phyloP scores from a whole-genome alignment of 805 yeast species.

The Starmerella roubikii region DNA sequence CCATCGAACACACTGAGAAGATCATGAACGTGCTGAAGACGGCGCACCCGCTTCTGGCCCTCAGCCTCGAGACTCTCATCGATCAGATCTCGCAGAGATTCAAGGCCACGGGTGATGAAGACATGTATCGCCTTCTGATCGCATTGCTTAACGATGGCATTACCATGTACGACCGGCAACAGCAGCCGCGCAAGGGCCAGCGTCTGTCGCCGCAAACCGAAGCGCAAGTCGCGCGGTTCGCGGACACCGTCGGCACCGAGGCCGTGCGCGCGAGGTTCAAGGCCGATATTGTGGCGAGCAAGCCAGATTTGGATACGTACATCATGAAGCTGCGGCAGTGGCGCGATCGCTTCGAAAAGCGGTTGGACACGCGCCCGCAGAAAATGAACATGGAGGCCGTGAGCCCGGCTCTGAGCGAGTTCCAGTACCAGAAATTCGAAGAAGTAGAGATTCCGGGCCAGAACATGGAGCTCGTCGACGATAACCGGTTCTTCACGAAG shows the following conservation, averaged over 20 bases:
- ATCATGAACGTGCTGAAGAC: conserved; percentile 91
- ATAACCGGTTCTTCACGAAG: conserved; percentile 78
- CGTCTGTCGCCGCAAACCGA: conserved; percentile 84
- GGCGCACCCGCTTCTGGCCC: conserved; percentile 84
- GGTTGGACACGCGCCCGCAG: conserved; percentile 70
- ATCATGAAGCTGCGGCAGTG: conserved; percentile 73
- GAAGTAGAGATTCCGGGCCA: conserved; percentile 98
- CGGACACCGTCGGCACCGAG: conserved; percentile 83
- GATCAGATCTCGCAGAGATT: conserved; percentile 91
- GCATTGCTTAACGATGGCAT: conserved; percentile 90
- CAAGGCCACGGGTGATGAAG: conserved; percentile 89
- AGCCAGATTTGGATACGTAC: conserved; percentile 81
- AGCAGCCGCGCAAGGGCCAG: conserved; percentile 78
- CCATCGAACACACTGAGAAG: conserved; percentile 88
- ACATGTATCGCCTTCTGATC: conserved; percentile 83
- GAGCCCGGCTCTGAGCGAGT: conserved; percentile 90
- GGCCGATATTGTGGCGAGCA: conserved; percentile 71
- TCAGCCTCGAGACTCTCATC: conserved; percentile 85
- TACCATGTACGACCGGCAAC: conserved; percentile 72
- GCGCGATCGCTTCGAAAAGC: conserved; percentile 87
- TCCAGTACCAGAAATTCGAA: conserved; percentile 96
- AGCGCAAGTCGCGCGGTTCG: conserved; percentile 72
- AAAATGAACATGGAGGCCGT: conserved; percentile 73
- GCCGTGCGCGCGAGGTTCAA: conserved; percentile 83
- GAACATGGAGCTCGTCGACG: conserved; percentile 76